These are phyloP conservation scores for Taiwanofungus camphoratus DNA, from an alignment of 1,284 basidiomycete genomes.

Conservation along the genomic window DNA sequence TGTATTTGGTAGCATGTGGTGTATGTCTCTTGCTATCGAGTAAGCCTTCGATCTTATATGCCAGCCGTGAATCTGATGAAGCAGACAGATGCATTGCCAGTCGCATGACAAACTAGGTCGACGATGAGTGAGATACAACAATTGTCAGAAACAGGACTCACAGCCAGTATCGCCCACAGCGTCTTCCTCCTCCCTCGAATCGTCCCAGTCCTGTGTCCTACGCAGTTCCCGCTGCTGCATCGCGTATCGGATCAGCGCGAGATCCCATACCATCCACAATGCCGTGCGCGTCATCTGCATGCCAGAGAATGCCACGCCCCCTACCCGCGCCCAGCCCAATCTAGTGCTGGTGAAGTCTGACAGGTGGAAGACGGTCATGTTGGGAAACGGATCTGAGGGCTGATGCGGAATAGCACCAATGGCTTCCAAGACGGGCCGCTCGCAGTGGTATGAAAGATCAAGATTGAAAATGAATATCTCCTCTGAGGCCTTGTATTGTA, in stretches of 20 bases:
- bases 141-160: neutral
- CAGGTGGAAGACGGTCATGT: constrained; percentile 7
- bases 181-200: neutral
- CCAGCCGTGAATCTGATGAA: constrained; percentile 13
- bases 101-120: neutral
- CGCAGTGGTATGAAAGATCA: constrained; percentile 5
- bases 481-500: constrained; percentile 10
- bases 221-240: constrained; percentile 7
- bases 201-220: neutral
- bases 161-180: neutral
- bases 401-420: too few species aligned
- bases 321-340: constrained; percentile 8
- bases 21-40: neutral
- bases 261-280: constrained; percentile 15
- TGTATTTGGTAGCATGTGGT: neutral
- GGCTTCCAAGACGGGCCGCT: neutral
- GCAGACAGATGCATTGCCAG: constrained; percentile 8
- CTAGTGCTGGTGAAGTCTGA: constrained; percentile 11
- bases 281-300: constrained; percentile 17
- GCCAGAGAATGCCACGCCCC: constrained; percentile 9
- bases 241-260: constrained; percentile 7
- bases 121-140: neutral
- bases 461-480: constrained; percentile 13
- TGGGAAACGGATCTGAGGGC: constrained; percentile 3
- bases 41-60: constrained; percentile 1